Conservation (phyloP, 495 filamentous ascomycete species). For the Xanthoparmelia taractica region DNA sequence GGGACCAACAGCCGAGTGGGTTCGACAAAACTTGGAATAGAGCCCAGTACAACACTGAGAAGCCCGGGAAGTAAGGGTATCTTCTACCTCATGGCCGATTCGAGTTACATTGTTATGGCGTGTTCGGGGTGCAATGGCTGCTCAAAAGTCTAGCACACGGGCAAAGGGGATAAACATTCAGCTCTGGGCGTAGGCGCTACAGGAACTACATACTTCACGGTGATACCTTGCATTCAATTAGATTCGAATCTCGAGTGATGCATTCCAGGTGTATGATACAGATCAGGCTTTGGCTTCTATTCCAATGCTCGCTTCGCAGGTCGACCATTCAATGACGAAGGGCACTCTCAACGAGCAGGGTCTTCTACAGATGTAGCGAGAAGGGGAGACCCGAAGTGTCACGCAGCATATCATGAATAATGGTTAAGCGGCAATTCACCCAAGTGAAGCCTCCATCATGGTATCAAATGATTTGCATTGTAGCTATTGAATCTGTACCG, state of each 20-base stretch:
- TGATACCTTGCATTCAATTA: too few relatives aligned
- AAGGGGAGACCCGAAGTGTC: slow-evolving; percentile 7
- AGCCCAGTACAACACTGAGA: slow-evolving; percentile 13
- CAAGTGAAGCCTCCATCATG: slow-evolving; percentile 29
- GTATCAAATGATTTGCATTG: slow-evolving; percentile 20
- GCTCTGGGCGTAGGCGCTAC: too few relatives aligned
- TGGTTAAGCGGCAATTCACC: slow-evolving; percentile 29
- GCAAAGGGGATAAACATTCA: not conserved
- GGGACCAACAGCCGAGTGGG: slow-evolving; percentile 4
- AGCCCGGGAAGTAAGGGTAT: slow-evolving; percentile 14
- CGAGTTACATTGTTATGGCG: slow-evolving; percentile 4
- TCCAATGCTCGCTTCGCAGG: not conserved
- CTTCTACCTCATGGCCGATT: not conserved
- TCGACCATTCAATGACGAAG: not conserved
- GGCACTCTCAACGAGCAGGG: not conserved
- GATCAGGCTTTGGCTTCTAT: not conserved
- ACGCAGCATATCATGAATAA: slow-evolving; percentile 22
- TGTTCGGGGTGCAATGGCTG: not conserved
- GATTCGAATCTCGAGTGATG: too few relatives aligned
- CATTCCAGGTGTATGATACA: not conserved
- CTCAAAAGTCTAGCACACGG: not conserved
- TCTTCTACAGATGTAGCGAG: not conserved
- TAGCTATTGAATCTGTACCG: not conserved
- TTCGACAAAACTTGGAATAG: slow-evolving; percentile 20
- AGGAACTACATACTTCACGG: too few relatives aligned